Evolutionary conservation across 306 rosid species (phyloP).

Genomic region (Acacia confusa): DNA sequence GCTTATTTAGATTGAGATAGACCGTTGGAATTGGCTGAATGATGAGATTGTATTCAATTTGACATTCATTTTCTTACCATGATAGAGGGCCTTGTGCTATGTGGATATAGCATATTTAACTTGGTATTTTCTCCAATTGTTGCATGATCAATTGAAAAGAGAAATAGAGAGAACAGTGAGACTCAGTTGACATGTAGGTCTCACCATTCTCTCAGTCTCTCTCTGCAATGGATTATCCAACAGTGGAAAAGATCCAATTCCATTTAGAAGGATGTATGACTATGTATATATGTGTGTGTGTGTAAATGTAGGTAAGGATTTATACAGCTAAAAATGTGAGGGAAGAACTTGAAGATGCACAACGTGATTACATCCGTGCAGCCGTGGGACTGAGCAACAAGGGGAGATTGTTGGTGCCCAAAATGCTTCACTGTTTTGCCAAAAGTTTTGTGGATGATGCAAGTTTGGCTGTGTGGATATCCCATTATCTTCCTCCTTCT

Average conservation of each 20-base stretch:
- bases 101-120: not conserved
- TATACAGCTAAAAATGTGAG: slow-evolving; percentile 57
- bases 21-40: not conserved
- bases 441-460: slow-evolving; percentile 62
- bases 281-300: not conserved
- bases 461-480: slow-evolving; percentile 71
- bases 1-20: not conserved
- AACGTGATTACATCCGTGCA: slow-evolving; percentile 64
- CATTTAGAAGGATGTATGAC: not conserved
- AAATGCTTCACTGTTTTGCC: slow-evolving; percentile 70
- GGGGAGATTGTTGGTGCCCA: slow-evolving; percentile 69
- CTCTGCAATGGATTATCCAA: not conserved
- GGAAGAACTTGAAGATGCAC: slow-evolving; percentile 70
- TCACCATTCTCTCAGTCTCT: not conserved
- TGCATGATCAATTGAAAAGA: not conserved
- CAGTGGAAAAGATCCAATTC: not conserved
- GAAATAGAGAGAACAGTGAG: not conserved
- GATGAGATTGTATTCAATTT: not conserved
- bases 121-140: not conserved
- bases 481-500: slow-evolving; percentile 62
- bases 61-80: not conserved
- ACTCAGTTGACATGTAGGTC: not conserved
- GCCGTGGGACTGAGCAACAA: slow-evolving; percentile 69
- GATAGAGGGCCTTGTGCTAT: not conserved
- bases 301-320: slow-evolving; percentile 50